Conservation (phyloP, 352 stramenopile species). For the Globisporangium emineosum region DNA sequence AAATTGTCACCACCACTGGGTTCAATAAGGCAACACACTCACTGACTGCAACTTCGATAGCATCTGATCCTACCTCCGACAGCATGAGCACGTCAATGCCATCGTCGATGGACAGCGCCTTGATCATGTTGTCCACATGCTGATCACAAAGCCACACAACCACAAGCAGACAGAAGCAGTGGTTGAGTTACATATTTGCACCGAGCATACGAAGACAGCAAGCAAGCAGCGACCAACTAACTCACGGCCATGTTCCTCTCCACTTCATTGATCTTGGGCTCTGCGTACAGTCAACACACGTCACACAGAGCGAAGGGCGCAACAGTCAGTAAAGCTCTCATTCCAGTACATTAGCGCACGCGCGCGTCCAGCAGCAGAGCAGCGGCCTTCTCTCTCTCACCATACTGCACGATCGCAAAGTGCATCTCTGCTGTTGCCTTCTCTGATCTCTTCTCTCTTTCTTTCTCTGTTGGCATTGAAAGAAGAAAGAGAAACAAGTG, state of each 20-base stretch:
- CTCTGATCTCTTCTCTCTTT: background rate
- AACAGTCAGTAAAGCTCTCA: background rate
- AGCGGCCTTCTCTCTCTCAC: slow-evolving; percentile 23
- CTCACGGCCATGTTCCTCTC: slow-evolving; percentile 67
- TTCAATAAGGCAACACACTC: background rate
- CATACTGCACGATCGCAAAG: slow-evolving; percentile 79
- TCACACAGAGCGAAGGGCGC: no score
- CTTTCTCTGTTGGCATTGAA: background rate
- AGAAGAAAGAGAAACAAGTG: background rate
- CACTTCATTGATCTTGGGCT: slow-evolving; percentile 65
- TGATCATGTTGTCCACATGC: slow-evolving; percentile 67
- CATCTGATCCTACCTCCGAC: slow-evolving; percentile 44
- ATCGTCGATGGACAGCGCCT: slow-evolving; percentile 36
- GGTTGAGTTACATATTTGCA: background rate
- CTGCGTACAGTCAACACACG: slow-evolving; percentile 20
- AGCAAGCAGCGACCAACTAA: background rate
- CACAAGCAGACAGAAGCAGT: background rate
- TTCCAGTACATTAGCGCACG: background rate
- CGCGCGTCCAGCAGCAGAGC: no score
- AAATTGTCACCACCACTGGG: background rate
- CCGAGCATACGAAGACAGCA: background rate
- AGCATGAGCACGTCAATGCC: slow-evolving; percentile 74
- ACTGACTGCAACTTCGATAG: background rate
- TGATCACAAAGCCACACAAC: slow-evolving; percentile 13
- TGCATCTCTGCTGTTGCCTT: slow-evolving; percentile 31